Conservation (phyloP, 129 eudicot genomes). For the Flaveria robusta region DNA sequence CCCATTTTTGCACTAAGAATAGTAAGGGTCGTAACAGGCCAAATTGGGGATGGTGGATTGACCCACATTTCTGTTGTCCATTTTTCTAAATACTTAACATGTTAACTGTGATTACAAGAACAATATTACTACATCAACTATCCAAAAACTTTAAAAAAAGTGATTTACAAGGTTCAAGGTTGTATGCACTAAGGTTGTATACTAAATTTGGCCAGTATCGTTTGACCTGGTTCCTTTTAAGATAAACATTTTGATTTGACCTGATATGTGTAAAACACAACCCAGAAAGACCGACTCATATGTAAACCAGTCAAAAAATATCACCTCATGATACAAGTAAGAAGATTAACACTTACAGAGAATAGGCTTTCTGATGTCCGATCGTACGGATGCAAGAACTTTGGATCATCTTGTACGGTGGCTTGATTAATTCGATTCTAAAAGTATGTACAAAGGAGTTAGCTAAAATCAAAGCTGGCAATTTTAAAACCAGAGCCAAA, state of each 20-base stretch:
- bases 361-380: constrained; percentile 82
- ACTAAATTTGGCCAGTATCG: background rate
- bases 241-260: background rate
- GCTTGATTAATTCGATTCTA: constrained; percentile 47
- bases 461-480: constrained; percentile 15
- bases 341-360: constrained; percentile 50
- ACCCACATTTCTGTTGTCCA: background rate
- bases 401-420: constrained; percentile 55
- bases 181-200: background rate
- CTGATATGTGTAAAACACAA: background rate
- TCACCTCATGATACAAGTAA: background rate
- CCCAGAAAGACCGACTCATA: background rate
- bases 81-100: background rate
- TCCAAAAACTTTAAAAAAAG: background rate
- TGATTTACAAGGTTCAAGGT: background rate
- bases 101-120: background rate
- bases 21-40: background rate
- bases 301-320: background rate
- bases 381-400: constrained; percentile 76
- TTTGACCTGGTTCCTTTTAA: background rate
- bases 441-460: constrained; percentile 17
- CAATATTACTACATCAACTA: background rate
- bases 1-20: background rate
- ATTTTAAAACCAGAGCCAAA: background rate
- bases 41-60: background rate